Base-by-base conservation (phyloP, 1,284 basidiomycete genomes). In the Mycena citricolor region DNA sequence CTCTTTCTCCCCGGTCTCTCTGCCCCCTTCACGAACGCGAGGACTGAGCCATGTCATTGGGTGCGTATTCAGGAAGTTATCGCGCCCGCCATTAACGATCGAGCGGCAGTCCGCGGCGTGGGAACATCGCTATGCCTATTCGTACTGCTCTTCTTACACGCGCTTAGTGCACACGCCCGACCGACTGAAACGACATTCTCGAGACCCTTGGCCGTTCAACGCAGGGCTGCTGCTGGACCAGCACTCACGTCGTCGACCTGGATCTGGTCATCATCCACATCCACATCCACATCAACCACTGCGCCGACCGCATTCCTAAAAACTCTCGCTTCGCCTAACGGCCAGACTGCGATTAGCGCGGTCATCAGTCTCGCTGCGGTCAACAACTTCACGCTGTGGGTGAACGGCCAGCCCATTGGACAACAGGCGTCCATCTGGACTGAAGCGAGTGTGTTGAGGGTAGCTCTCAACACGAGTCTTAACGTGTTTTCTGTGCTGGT, bases 371-470 rank as follows among this genome's bases (percentile, higher is more conserved):
- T 51, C 1, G 41, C 49, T 16, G 49, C 30, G 1, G 49, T 44
- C 29, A 47, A 47, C 44, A 40, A 47, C 25, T 51, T 32, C 23
- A 51, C 49, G 0, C 13, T 51, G 2, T 51, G 44, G 44, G 40
- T 43, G 11, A 51, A 51, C 24, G 44, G 37, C 8, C 49, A 51
- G 19, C 36, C 44, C 2, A 32, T 51, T 30, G 48, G 36, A 11
- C 8, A 23, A 5, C 33, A 28, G 2, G 35, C 43, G 23, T 25
- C 47, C 6, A 24, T 17, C 3, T 51, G 40, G 38, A 0, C 34
- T 35, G 31, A 7, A 21, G 41, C 32, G 0, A 41, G 44, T n/a
- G 16, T 40, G 11, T 13, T 47, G 23, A 34, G 16, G 5, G 41
- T 34, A 6, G 31, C 26, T 14, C 34, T 51, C 10, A 51, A 51